phyloP scores from a whole-genome alignment of 1,284 basidiomycete genomes.

The Pulveroboletus sp. region DNA sequence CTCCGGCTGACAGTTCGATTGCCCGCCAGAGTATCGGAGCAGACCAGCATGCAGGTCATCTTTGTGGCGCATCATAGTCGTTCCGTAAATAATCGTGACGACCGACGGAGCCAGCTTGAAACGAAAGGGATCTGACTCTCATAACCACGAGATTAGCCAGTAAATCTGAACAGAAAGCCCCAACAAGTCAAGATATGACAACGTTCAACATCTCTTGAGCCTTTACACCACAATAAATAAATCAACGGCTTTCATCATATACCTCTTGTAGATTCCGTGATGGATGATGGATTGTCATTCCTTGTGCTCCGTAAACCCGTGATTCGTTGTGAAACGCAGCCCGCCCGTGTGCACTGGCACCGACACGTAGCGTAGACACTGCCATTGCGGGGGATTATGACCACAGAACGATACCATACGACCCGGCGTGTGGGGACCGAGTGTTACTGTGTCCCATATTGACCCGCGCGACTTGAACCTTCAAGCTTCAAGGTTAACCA shows the following conservation, averaged over 20 bases:
- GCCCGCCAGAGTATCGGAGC: constrained; percentile 26
- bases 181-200: background rate
- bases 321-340: constrained; percentile 49
- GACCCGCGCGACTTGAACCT: background rate
- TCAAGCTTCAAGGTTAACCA: background rate
- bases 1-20: background rate
- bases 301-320: constrained; percentile 50
- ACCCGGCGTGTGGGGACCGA: constrained; percentile 11
- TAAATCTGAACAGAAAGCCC: background rate
- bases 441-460: constrained; percentile 22
- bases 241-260: background rate
- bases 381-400: too few species aligned
- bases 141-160: background rate
- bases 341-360: constrained; percentile 36
- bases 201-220: background rate
- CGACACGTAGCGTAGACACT: too few species aligned
- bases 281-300: constrained; percentile 46
- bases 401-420: too few species aligned
- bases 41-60: constrained; percentile 40
- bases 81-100: too few species aligned
- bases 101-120: too few species aligned
- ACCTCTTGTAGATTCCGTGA: constrained; percentile 12
- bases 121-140: constrained; percentile 46
- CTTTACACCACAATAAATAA: background rate
- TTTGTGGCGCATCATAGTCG: constrained; percentile 49